A percentile compares a stretch with the other conserved stretches of the same genome.
Conservation (phyloP, 108 stramenopile species). For the Cyclotella baltica region DNA sequence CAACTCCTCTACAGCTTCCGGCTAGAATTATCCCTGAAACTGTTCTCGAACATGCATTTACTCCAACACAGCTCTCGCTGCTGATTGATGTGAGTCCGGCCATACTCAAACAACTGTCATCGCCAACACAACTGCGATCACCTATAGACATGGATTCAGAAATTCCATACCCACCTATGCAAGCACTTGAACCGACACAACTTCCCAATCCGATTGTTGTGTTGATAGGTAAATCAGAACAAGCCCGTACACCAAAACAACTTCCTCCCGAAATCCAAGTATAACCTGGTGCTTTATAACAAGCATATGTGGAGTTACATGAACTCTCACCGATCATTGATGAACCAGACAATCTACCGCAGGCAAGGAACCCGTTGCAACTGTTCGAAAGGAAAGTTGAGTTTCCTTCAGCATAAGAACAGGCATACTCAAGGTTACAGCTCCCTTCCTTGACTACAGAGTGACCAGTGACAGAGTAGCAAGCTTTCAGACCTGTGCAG, state of each 20-base stretch:
- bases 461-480: not conserved
- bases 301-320: not conserved
- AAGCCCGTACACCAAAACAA: not conserved
- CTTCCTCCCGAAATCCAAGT: not conserved
- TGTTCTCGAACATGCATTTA: not conserved
- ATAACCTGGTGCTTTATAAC: not conserved
- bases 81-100: not conserved
- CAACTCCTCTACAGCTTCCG: not conserved
- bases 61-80: not conserved
- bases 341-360: not conserved
- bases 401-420: not conserved
- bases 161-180: not conserved
- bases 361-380: not conserved
- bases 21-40: not conserved
- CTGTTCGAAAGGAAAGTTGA: not conserved
- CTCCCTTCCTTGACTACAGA: not conserved
- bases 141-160: not conserved
- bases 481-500: not conserved
- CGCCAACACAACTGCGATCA: not conserved
- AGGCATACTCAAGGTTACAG: not conserved
- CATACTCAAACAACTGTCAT: not conserved
- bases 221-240: not conserved
- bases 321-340: not conserved
- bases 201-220: not conserved
- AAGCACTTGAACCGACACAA: not conserved